Conservation (phyloP, 2,329 filamentous ascomycete genomes). For the Aspergillus sp. region DNA sequence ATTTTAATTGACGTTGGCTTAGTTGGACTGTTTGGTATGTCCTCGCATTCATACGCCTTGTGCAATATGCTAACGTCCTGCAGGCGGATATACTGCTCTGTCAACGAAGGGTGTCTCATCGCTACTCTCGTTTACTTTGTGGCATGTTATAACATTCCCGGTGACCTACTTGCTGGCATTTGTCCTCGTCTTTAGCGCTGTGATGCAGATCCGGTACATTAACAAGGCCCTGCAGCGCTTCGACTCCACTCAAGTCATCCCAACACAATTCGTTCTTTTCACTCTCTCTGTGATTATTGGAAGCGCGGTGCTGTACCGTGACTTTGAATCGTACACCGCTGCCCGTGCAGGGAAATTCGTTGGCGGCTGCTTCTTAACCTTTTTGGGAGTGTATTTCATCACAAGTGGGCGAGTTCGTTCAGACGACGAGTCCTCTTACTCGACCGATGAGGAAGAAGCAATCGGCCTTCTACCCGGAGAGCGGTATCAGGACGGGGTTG, state of each 20-base stretch:
- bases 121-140: slow-evolving; percentile 86
- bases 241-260: slow-evolving; percentile 96
- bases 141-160: slow-evolving; percentile 86
- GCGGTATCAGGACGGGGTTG: slow-evolving; percentile 41
- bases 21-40: slow-evolving; percentile 84
- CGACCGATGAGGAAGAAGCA: slow-evolving; percentile 65
- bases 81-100: slow-evolving; percentile 92
- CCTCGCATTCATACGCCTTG: background rate
- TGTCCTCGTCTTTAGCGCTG: slow-evolving; percentile 78
- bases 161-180: slow-evolving; percentile 86
- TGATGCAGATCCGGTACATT: slow-evolving; percentile 97
- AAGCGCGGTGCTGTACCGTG: slow-evolving; percentile 88
- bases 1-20: slow-evolving; percentile 92
- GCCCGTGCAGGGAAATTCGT: slow-evolving; percentile 82
- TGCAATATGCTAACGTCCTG: slow-evolving; percentile 22
- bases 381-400: slow-evolving; percentile 96
- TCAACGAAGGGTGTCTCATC: slow-evolving; percentile 97
- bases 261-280: slow-evolving; percentile 96
- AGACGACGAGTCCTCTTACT: slow-evolving; percentile 66
- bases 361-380: slow-evolving; percentile 87
- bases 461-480: slow-evolving; percentile 47
- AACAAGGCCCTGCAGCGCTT: slow-evolving; percentile 90
- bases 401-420: slow-evolving; percentile 75
- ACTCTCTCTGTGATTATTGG: slow-evolving; percentile 94
- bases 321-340: slow-evolving; percentile 82